Conservation (phyloP, 2,329 filamentous ascomycete species). For the Penicillium hordei region DNA sequence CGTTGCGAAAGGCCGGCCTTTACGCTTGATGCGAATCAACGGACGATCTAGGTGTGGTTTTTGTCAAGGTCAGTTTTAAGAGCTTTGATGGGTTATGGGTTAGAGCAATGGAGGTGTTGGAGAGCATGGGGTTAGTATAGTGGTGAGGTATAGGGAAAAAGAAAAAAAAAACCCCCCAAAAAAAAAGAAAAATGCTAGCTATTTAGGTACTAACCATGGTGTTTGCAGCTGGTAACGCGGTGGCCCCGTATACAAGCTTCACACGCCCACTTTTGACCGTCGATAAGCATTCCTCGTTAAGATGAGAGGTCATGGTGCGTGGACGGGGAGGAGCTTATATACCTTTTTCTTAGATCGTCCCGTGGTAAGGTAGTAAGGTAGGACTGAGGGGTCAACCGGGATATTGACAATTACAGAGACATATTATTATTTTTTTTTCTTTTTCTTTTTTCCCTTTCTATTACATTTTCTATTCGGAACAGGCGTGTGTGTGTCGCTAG, state of each 20-base stretch:
- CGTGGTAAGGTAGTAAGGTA: conserved; percentile 2
- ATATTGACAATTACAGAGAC: conserved; percentile 5
- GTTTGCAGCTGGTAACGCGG: conserved; percentile 94
- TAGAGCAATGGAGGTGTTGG: not conserved
- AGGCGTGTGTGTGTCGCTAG: conserved; percentile 11
- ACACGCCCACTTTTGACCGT: conserved; percentile 96
- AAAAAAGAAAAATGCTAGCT: not conserved
- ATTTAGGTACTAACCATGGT: conserved; percentile 68
- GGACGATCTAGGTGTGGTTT: conserved; percentile 66
- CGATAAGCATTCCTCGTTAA: conserved; percentile 65
- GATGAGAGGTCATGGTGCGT: conserved; percentile 13
- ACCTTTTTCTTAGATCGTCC: conserved; percentile 4
- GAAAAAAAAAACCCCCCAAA: not conserved
- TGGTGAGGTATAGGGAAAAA: not conserved
- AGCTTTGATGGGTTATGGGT: not conserved
- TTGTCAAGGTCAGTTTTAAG: not conserved
- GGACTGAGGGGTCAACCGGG: conserved; percentile 17
- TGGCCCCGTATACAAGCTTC: conserved; percentile 95
- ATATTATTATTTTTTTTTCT: not conserved
- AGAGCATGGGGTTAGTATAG: not conserved
- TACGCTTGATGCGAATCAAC: conserved; percentile 92
- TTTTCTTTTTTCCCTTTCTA: not conserved
- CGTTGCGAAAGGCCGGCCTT: conserved; percentile 93
- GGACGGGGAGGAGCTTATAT: conserved; percentile 19
- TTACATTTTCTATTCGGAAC: not conserved